Conservation (phyloP, 148 eudicot genomes). For the Vaccinium myrtillus region DNA sequence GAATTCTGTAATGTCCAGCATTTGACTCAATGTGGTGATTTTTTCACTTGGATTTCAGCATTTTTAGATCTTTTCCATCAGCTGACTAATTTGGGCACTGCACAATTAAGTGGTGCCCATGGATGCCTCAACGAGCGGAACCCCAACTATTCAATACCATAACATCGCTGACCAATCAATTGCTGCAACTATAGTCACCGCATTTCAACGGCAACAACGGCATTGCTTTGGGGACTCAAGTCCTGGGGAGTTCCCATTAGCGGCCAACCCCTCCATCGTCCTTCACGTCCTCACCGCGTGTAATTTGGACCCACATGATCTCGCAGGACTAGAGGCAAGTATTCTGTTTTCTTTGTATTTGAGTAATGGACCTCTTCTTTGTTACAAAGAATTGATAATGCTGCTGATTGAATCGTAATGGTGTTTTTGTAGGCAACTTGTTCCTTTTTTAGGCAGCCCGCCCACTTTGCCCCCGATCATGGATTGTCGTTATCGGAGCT, state of each 20-base stretch:
- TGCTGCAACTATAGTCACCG: slow-evolving; percentile 33
- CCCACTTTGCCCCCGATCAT: slow-evolving; percentile 73
- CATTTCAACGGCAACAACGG: slow-evolving; percentile 62
- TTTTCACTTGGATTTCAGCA: slow-evolving; percentile 20
- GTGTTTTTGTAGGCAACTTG: slow-evolving; percentile 76
- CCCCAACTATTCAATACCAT: slow-evolving; percentile 60
- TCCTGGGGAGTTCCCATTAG: slow-evolving; percentile 91
- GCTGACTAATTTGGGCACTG: slow-evolving; percentile 58
- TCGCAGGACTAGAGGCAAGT: slow-evolving; percentile 94
- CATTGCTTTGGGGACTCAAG: slow-evolving; percentile 74
- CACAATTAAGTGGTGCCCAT: slow-evolving; percentile 67
- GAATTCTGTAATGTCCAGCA: background rate
- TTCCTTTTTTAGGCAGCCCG: slow-evolving; percentile 86
- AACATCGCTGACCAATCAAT: slow-evolving; percentile 78
- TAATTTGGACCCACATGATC: slow-evolving; percentile 82
- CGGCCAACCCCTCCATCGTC: slow-evolving; percentile 78
- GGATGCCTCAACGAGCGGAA: slow-evolving; percentile 81
- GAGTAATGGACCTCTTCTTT: background rate
- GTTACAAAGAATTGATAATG: slow-evolving; percentile 61
- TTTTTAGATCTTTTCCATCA: slow-evolving; percentile 10
- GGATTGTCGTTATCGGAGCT: slow-evolving; percentile 79
- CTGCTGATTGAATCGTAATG: slow-evolving; percentile 62
- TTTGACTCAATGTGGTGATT: slow-evolving; percentile 12
- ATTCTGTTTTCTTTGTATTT: slow-evolving; percentile 3
- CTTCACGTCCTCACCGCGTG: slow-evolving; percentile 81